Conservation (phyloP, 148 eudicot species). For the Linanthus parryae region DNA sequence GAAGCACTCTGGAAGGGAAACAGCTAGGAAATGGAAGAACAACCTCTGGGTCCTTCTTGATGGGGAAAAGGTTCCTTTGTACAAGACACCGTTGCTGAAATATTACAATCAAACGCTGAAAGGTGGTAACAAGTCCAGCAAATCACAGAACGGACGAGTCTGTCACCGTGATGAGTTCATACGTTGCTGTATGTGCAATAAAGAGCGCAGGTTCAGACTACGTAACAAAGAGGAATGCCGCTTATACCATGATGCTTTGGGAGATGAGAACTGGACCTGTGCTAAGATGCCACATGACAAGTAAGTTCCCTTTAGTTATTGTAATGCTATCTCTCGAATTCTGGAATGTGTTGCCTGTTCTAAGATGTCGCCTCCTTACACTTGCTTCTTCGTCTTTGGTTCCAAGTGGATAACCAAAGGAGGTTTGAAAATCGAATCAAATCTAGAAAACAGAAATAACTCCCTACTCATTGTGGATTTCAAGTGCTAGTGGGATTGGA, state of each 20-base stretch:
- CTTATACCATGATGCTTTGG: conserved; percentile 55
- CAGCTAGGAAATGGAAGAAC: conserved; percentile 62
- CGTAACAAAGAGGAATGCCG: conserved; percentile 60
- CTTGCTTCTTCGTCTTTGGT: too few relatives aligned
- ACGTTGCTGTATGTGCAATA: conserved; percentile 44
- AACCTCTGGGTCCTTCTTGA: conserved; percentile 57
- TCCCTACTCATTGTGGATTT: too few relatives aligned
- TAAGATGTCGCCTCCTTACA: too few relatives aligned
- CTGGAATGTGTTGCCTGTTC: too few relatives aligned
- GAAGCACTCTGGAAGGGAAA: conserved; percentile 71
- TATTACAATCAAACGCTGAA: conserved; percentile 42
- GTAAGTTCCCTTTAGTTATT: conserved; percentile 28
- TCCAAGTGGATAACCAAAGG: too few relatives aligned
- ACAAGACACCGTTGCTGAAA: conserved; percentile 54
- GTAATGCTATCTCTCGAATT: too few relatives aligned
- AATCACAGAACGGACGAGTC: conserved; percentile 25
- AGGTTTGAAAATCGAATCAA: too few relatives aligned
- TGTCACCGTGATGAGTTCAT: conserved; percentile 77
- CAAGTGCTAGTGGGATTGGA: too few relatives aligned
- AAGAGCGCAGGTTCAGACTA: conserved; percentile 60
- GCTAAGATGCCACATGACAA: conserved; percentile 54
- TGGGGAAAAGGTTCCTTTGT: conserved; percentile 64
- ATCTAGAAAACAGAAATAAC: too few relatives aligned
- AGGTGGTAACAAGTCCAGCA: conserved; percentile 27
- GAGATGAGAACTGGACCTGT: conserved; percentile 50